Evolutionary conservation across 75 land plant genomes (phyloP).

Genomic region (Pinus tabuliformis): DNA sequence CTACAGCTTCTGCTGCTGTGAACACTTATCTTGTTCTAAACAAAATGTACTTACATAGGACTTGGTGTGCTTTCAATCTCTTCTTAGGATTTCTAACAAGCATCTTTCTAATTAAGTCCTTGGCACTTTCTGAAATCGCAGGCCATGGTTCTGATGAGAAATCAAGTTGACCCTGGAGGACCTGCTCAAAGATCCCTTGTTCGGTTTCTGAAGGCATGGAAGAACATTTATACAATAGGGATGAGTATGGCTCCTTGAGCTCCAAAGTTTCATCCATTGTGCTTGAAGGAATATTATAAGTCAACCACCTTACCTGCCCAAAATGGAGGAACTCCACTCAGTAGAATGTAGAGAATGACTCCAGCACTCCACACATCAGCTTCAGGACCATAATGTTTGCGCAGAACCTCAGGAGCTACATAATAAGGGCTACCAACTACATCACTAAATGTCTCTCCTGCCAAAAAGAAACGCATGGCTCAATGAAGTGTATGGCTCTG

Average conservation of each 20-base stretch:
- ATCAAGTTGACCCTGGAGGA: slow-evolving; percentile 50
- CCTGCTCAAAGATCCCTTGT: slow-evolving; percentile 55
- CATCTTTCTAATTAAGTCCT: slow-evolving; percentile 55
- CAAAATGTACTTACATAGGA: slow-evolving; percentile 16
- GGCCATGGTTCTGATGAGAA: slow-evolving; percentile 71
- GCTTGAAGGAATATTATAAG: background rate
- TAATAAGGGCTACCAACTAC: slow-evolving; percentile 30
- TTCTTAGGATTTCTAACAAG: slow-evolving; percentile 45
- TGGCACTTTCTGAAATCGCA: slow-evolving; percentile 51
- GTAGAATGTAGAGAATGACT: slow-evolving; percentile 24
- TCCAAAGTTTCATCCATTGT: background rate
- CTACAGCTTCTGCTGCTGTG: background rate
- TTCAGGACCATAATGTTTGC: slow-evolving; percentile 19
- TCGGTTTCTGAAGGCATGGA: slow-evolving; percentile 39
- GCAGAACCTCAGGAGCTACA: slow-evolving; percentile 25
- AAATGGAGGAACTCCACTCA: slow-evolving; percentile 24
- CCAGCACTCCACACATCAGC: slow-evolving; percentile 34
- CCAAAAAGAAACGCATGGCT: background rate
- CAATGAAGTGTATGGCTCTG: background rate
- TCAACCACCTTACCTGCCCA: slow-evolving; percentile 20
- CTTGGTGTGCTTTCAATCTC: slow-evolving; percentile 31
- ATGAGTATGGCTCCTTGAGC: background rate
- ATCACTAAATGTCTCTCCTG: slow-evolving; percentile 18
- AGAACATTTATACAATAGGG: background rate
- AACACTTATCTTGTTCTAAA: background rate